Conservation (phyloP, 139 green algal genomes). For the Picochlorum sp. region DNA sequence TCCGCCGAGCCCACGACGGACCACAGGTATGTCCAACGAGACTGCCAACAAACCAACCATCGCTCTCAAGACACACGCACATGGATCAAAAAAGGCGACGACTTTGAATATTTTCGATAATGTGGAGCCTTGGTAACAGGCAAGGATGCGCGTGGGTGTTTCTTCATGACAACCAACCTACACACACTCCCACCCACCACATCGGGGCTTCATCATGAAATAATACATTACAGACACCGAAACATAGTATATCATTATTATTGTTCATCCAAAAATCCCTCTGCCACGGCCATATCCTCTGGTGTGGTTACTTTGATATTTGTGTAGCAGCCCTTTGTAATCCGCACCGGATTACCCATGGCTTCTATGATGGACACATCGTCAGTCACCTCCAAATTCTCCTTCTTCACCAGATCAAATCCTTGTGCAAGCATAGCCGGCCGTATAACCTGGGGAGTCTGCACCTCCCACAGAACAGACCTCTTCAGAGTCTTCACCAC, state of each 20-base stretch:
- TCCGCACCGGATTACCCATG: constrained; percentile 79
- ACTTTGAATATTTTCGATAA: too few relatives aligned
- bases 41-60: too few relatives aligned
- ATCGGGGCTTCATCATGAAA: background rate
- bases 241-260: background rate
- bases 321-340: constrained; percentile 87
- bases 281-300: constrained; percentile 78
- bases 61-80: too few relatives aligned
- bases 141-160: too few relatives aligned
- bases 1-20: too few relatives aligned
- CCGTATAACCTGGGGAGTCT: constrained; percentile 90
- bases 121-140: too few relatives aligned
- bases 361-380: constrained; percentile 97
- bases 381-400: constrained; percentile 90
- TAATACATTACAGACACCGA: background rate
- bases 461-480: constrained; percentile 90
- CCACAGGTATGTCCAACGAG: too few relatives aligned
- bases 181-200: too few relatives aligned
- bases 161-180: too few relatives aligned
- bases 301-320: constrained; percentile 97
- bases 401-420: constrained; percentile 68
- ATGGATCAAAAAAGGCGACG: too few relatives aligned
- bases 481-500: constrained; percentile 86
- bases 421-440: constrained; percentile 71
- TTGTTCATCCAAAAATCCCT: constrained; percentile 59